Base-by-base conservation (phyloP, 768 basidiomycete species). In the Auriscalpium microsporum region DNA sequence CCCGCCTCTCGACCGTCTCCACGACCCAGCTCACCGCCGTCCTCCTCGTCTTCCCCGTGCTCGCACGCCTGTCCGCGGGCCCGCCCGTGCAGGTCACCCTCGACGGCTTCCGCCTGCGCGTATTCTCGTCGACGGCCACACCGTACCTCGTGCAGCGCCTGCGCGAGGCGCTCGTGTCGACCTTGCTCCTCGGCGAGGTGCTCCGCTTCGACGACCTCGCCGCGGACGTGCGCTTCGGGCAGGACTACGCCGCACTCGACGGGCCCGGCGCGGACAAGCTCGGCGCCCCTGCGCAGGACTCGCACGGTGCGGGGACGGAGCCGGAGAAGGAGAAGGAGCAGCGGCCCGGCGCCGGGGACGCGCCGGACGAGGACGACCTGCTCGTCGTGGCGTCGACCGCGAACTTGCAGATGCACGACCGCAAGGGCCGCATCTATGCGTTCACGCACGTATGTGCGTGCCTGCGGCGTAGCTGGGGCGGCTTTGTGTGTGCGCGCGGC, bases 181-280 rank as follows among this genome's bases (percentile, higher is more conserved):
- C 75, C 0, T 54, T 76, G 19, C 58, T 78, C 10, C 64, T 68
- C 10, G 77, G 76, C 37, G 71, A 76, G 28, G 67, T 72, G 35
- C 59, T 73, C 35, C 69, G 74, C 11, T 63, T 74, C 16, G 72
- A 76, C 58, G 63, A 74, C 48, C 64, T 76, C 50, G 62, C 66
- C 36, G 71, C 72, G 11, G 68, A 62, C 16, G 36, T 74, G 11
- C 64, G 61, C n/a, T 65, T 77, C 48, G 52, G 14, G 9, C 14
- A 16, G 6, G 52, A 52, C 4, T 49, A 47, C 4, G 53, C 48
- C 2, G 17, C 28, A 1, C 19, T 47, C 16, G n/a, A 3, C 19
- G 53, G 45, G 4, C 48, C 55, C 9, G 56, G 59, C 50, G 57
- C 36, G 3, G 34, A 49, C 45, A 47, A 28, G 50, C 23, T 35